Evolutionary conservation across 2,329 filamentous ascomycete genomes (phyloP).

Genomic region (Talaromyces sp.): DNA sequence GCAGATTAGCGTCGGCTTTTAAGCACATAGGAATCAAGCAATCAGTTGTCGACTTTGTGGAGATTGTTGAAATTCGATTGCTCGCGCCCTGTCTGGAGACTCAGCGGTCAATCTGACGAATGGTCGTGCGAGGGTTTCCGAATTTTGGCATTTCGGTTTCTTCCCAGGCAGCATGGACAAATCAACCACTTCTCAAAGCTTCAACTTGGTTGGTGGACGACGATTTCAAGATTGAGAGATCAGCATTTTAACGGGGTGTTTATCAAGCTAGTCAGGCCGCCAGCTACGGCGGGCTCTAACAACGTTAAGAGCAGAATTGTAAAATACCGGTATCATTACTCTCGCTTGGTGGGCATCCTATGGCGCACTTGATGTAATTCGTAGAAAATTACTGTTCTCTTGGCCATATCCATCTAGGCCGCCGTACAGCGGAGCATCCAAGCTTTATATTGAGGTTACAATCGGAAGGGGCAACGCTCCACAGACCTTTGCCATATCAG

Average conservation of each 20-base stretch:
- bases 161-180: too few species aligned
- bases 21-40: neutral
- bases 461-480: neutral
- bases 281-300: neutral
- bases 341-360: too few species aligned
- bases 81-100: neutral
- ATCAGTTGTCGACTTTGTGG: neutral
- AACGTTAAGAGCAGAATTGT: neutral
- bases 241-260: neutral
- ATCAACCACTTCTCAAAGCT: neutral
- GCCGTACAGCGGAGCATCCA: neutral
- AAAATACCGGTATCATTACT: neutral
- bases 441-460: slow-evolving; percentile 7
- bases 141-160: neutral
- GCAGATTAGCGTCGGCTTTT: neutral
- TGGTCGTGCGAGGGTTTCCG: neutral
- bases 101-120: neutral
- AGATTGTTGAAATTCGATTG: neutral
- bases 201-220: neutral
- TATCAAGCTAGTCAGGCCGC: neutral
- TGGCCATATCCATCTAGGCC: neutral
- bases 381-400: neutral
- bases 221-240: neutral
- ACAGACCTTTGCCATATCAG: neutral
- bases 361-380: too few species aligned